A percentile compares a stretch with the other conserved stretches of the same genome.
phyloP scores from a whole-genome alignment of 352 stramenopile genomes.

The Phytopythium aichiense region DNA sequence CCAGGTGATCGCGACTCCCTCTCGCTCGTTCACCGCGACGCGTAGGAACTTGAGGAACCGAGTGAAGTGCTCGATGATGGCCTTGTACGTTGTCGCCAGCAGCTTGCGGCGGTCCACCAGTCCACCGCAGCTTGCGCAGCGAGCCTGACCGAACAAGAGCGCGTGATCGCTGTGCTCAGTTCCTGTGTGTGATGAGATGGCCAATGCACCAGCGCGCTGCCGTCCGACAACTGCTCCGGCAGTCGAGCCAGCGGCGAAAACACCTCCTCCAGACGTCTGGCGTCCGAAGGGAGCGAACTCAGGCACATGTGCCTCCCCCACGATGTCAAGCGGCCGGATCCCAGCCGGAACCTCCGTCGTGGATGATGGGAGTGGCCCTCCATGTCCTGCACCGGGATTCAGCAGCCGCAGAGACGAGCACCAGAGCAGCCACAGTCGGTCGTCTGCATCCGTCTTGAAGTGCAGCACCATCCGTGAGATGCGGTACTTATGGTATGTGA shows the following conservation, averaged over 20 bases:
- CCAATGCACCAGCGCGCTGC: slow-evolving; percentile 2
- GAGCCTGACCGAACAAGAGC: slow-evolving; percentile 22
- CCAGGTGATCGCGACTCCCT: slow-evolving; percentile 75
- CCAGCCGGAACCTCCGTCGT: slow-evolving; percentile 10
- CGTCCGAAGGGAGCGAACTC: slow-evolving; percentile 32
- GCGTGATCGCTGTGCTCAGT: neutral
- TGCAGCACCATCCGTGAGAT: slow-evolving; percentile 95
- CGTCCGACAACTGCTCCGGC: neutral
- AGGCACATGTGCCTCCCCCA: slow-evolving; percentile 61
- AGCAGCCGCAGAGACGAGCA: slow-evolving; percentile 89
- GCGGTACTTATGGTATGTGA: slow-evolving; percentile 89
- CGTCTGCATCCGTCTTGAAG: slow-evolving; percentile 93
- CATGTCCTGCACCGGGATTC: slow-evolving; percentile 10
- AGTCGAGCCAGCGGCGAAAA: neutral
- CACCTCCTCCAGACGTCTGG: neutral
- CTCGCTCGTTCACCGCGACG: slow-evolving; percentile 33
- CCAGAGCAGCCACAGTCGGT: slow-evolving; percentile 94
- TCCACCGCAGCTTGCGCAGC: slow-evolving; percentile 85
- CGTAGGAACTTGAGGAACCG: slow-evolving; percentile 77
- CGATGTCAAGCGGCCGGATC: slow-evolving; percentile 56
- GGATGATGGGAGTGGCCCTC: neutral
- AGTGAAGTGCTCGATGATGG: slow-evolving; percentile 92
- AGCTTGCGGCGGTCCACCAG: slow-evolving; percentile 64
- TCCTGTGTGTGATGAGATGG: neutral
- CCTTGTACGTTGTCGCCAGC: slow-evolving; percentile 91